These are phyloP conservation scores for Coemansia sp. DNA, from an alignment of 192 early-diverging fungal genomes.

Conservation along the genomic window DNA sequence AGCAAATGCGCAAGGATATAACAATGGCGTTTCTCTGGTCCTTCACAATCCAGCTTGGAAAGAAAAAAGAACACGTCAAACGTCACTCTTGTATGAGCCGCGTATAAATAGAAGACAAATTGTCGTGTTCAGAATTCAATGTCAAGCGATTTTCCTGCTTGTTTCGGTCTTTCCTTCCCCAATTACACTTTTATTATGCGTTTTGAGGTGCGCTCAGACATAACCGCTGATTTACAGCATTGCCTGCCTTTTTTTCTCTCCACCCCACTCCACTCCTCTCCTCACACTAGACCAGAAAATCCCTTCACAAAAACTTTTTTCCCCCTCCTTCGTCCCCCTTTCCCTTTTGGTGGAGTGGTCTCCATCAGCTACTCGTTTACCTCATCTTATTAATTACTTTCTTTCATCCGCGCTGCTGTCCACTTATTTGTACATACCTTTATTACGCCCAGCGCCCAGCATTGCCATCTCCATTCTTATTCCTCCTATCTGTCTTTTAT, in stretches of 20 bases:
- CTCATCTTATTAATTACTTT: conserved; percentile 2
- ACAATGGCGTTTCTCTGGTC: not conserved
- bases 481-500: not conserved
- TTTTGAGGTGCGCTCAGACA: conserved; percentile 12
- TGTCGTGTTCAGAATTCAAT: conserved; percentile 1
- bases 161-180: not conserved
- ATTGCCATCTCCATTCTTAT: not conserved
- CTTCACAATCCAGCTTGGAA: not conserved
- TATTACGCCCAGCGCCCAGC: conserved; percentile 2
- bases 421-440: conserved; percentile 7
- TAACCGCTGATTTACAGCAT: conserved; percentile 5
- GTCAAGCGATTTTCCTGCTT: conserved; percentile 1
- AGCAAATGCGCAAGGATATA: not conserved
- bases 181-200: conserved; percentile 9
- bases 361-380: not conserved
- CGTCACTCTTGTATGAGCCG: not conserved
- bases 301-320: conserved; percentile 4
- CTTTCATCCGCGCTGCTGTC: not conserved
- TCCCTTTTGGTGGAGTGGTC: conserved; percentile 7
- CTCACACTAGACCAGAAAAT: conserved; percentile 12
- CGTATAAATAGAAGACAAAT: not conserved
- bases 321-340: not conserved
- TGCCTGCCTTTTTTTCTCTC: conserved; percentile 2
- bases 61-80: not conserved
- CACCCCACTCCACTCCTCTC: not conserved